These are phyloP conservation scores for Apiospora sp. DNA, from an alignment of 2,329 filamentous ascomycete species.

Conservation along the genomic window DNA sequence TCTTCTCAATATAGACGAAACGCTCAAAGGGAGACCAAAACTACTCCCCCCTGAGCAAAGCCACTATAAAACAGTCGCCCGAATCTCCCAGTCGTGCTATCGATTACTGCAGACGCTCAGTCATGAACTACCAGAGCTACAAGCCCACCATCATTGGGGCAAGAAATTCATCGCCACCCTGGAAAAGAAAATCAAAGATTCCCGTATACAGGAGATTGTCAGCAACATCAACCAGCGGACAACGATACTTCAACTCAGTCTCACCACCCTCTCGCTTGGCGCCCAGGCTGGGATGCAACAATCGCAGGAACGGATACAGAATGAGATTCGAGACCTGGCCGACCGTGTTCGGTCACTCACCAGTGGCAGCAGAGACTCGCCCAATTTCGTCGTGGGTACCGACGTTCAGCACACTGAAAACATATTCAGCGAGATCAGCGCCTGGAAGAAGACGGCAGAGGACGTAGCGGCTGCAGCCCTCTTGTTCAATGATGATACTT, in stretches of 20 bases:
- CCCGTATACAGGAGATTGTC: slow-evolving; percentile 34
- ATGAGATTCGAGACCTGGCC: slow-evolving; percentile 37
- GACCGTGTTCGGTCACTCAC: slow-evolving; percentile 32
- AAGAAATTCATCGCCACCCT: slow-evolving; percentile 34
- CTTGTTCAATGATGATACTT: slow-evolving; percentile 29
- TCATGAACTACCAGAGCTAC: slow-evolving; percentile 35
- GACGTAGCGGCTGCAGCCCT: slow-evolving; percentile 38
- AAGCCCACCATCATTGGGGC: slow-evolving; percentile 30
- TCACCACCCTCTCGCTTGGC: slow-evolving; percentile 39
- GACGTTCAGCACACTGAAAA: slow-evolving; percentile 29
- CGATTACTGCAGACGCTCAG: slow-evolving; percentile 32
- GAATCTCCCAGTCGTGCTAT: slow-evolving; percentile 37
- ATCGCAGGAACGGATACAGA: slow-evolving; percentile 39
- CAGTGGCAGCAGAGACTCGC: background rate
- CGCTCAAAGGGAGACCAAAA: slow-evolving; percentile 30
- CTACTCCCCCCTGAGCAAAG: slow-evolving; percentile 37
- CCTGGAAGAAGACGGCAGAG: slow-evolving; percentile 39
- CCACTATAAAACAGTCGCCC: slow-evolving; percentile 36
- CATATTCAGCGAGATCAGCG: slow-evolving; percentile 34
- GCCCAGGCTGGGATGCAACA: slow-evolving; percentile 35
- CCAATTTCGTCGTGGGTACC: background rate
- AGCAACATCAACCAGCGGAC: slow-evolving; percentile 38
- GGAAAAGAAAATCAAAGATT: slow-evolving; percentile 33
- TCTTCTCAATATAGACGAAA: slow-evolving; percentile 32
- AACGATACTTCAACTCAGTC: slow-evolving; percentile 38